Base-by-base conservation (phyloP, 352 stramenopile species). In the Phytophthora idaei region DNA sequence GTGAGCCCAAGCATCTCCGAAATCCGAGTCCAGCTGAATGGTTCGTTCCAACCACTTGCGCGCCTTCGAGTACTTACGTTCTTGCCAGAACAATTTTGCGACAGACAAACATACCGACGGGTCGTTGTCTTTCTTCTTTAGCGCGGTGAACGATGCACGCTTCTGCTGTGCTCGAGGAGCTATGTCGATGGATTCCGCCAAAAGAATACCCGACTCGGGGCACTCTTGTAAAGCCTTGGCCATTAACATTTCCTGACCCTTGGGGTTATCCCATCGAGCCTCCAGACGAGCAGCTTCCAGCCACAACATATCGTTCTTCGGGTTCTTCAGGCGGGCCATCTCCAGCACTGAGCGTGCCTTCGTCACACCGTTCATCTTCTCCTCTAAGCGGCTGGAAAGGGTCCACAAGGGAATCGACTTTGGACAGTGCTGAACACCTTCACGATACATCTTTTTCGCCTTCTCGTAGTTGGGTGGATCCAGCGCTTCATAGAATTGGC, bases 71-170 rank as follows among this genome's bases (percentile, higher is more conserved):
- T 92, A 89, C 67, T 98, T 99, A 42, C 96, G 83, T 64, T 99
- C 92, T 32, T 95, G 82, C 73, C 95, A 98, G 77, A 99, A 99
- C 3, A 99, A 78, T 48, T 96, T 93, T 0, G 97, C 97, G 8
- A 99, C 97, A 6, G 97, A 93, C 8, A 97, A 76, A 69, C 99
- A 98, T n/a, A 99, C 97, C 11, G 90, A 76, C 3, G 96, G 85
- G 78, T 99, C 97, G 54, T 99, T 98, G 61, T 98, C 96, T 74
- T 98, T 98, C 58, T 96, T 94, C 82, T 99, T 98, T 46, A 99
- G 88, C 27, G 97, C 98, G 21, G 97, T 95, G 27, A 98, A 94
- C 8, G 90, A 98, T 48, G 97, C 98, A 21, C 90, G 89, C 67
- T 99, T 99, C 68, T 99, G 96, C 65, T 99, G 92, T 3, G 97